Evolutionary conservation across 2,329 filamentous ascomycete genomes (phyloP), one percentile per base, ranked within the genome.

Genomic region (Incumbomyces lentus): DNA sequence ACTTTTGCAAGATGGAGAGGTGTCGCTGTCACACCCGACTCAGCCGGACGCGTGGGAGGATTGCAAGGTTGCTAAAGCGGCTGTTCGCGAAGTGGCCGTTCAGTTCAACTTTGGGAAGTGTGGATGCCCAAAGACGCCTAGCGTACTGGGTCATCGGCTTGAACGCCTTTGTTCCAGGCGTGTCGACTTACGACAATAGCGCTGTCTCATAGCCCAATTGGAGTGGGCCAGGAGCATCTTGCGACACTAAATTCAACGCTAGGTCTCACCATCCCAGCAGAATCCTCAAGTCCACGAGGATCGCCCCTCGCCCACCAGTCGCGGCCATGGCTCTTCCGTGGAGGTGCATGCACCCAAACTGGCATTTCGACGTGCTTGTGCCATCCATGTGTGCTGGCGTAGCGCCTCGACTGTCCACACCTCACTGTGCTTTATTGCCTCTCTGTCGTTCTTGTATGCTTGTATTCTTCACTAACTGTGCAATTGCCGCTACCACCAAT

Each of bases 351-450:
- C 19, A 3, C 22, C 18, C 38, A 26, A 40, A 40, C 22, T 40
- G 7, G 29, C 17, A n/a, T 22, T 40, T 47, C 39, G 40, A 35
- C 22, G 8, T 26, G 44, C 38, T 44, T 35, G 7, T 30, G 39
- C 43, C 29, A 44, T 22, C 40, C 40, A 44, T 32, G 14, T 19
- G 30, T 34, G 40, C 44, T 47, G 44, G 44, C 26, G 22, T 41
- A 35, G 31, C 35, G 37, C 36, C 19, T 34, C 31, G 14, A 31
- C n/a, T 34, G 31, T 40, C 38, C 30, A 43, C 71, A 72, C 66
- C 71, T 48, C 51, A 50, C 44, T 46, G 50, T 44, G 50, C 49
- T 50, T 46, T 39, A 46, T 49, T 18, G 38, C 44, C 14, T 44
- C 44, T 46, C 34, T 43, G 50, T 46, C 49, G 54, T 56, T 54